Base-by-base conservation (phyloP, 805 yeast species). In the Candida insectorum region DNA sequence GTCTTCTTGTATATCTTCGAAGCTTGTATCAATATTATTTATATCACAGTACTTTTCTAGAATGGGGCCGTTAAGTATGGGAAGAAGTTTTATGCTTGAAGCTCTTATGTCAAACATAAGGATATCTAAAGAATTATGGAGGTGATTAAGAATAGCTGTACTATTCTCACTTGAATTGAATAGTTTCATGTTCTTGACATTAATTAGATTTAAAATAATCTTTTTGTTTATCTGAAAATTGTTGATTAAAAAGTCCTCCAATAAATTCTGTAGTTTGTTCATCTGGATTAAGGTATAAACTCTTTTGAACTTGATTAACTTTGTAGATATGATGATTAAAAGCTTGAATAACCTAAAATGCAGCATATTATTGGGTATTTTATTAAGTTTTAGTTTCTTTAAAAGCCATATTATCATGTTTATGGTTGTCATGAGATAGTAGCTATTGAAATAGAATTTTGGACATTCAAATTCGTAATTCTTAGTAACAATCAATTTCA, bases 21-120 rank as follows among this genome's bases (percentile, higher is more conserved):
- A 51, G 13, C 45, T 44, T 11, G 63, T 25, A 26, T 56, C 52
- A 10, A 66, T 51, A 25, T 57, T 53, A 37, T 67, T 64, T n/a
- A 65, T 55, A 15, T 45, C 45, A 35, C 69, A 63, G 36, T 64
- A 66, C 40, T 62, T 59, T 36, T 67, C 69, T 17, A 67, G 47
- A 7, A 56, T 41, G 1, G 54, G 57, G 1, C 73, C 71, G 38
- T 66, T 63, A 20, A 61, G 36, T 16, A 43, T 37, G 0, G 69
- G 64, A 2, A 66, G 34, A 6, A 64, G 41, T 14, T 51, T 51
- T 6, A 46, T 31, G 11, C 62, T 54, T 3, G 62, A 56, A n/a
- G 40, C 31, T 33, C 41, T 54, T 19, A 60, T 32, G 37, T 60
- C 58, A 32, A 58, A 43, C 15, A 48, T 50, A 24, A 64, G 40